These are phyloP conservation scores for Amaranthus palmeri DNA, from an alignment of 148 eudicot species.

Conservation along the genomic window DNA sequence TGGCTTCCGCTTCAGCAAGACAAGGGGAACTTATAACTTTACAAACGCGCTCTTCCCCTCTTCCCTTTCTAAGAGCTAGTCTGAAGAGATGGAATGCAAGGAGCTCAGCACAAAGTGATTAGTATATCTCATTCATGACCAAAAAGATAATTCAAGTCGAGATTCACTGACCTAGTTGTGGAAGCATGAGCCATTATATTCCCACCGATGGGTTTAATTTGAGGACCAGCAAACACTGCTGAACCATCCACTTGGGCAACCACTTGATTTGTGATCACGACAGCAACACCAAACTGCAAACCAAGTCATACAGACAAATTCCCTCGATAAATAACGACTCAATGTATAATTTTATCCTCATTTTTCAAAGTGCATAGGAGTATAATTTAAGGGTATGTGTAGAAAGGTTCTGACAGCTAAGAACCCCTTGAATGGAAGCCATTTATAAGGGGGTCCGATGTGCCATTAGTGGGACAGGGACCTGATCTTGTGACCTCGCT, in stretches of 20 bases:
- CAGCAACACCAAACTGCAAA: slow-evolving; percentile 86
- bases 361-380: too few species aligned
- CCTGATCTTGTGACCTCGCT: too few species aligned
- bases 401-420: too few species aligned
- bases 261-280: slow-evolving; percentile 93
- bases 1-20: slow-evolving; percentile 94
- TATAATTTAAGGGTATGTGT: too few species aligned
- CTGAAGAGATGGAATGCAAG: slow-evolving; percentile 30
- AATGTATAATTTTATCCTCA: neutral
- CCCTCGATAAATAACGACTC: neutral
- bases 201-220: slow-evolving; percentile 92
- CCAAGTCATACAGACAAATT: neutral
- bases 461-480: too few species aligned
- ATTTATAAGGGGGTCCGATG: too few species aligned
- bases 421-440: too few species aligned
- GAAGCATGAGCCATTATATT: slow-evolving; percentile 99
- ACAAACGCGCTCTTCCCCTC: slow-evolving; percentile 91
- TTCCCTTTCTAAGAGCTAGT: slow-evolving; percentile 86
- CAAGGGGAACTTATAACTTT: slow-evolving; percentile 97
- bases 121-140: neutral
- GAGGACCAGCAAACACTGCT: slow-evolving; percentile 93
- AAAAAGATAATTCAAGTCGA: neutral
- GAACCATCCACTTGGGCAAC: slow-evolving; percentile 98
- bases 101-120: neutral
- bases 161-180: slow-evolving; percentile 66